Percentiles rank a stretch among this genome's conserved stretches.
Conservation (phyloP, 768 basidiomycete genomes). For the Lentinula raphanica region DNA sequence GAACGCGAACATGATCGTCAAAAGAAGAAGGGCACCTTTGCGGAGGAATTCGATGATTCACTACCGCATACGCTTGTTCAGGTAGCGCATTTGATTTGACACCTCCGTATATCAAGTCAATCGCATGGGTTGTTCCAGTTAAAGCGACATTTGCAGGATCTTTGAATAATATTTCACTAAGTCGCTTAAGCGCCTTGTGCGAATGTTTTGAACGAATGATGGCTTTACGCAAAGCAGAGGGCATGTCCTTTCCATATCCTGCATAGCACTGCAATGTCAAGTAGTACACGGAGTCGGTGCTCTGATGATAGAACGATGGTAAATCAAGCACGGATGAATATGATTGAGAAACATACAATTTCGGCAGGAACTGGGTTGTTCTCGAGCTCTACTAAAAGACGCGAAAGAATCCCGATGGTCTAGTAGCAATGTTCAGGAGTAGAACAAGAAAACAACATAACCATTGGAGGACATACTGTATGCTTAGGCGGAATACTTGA, state of each 20-base stretch:
- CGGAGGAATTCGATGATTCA: conserved; percentile 47
- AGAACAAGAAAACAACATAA: background rate
- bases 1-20: no score
- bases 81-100: conserved; percentile 59
- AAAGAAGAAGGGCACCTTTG: conserved; percentile 26
- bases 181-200: conserved; percentile 33
- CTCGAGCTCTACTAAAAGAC: conserved; percentile 47
- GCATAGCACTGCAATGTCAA: conserved; percentile 45
- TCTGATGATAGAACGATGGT: conserved; percentile 8
- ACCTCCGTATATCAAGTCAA: conserved; percentile 42
- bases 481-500: conserved; percentile 59
- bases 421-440: background rate
- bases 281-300: conserved; percentile 38
- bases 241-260: conserved; percentile 38
- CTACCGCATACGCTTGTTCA: conserved; percentile 41
- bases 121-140: conserved; percentile 51
- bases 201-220: conserved; percentile 29
- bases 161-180: conserved; percentile 31
- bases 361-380: conserved; percentile 30
- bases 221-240: conserved; percentile 25
- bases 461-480: conserved; percentile 34
- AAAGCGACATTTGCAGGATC: conserved; percentile 22
- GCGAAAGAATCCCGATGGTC: conserved; percentile 59
- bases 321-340: background rate
- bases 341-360: conserved; percentile 24